These are phyloP conservation scores for Candida boleticola DNA, from an alignment of 805 yeast species.

Conservation along the genomic window DNA sequence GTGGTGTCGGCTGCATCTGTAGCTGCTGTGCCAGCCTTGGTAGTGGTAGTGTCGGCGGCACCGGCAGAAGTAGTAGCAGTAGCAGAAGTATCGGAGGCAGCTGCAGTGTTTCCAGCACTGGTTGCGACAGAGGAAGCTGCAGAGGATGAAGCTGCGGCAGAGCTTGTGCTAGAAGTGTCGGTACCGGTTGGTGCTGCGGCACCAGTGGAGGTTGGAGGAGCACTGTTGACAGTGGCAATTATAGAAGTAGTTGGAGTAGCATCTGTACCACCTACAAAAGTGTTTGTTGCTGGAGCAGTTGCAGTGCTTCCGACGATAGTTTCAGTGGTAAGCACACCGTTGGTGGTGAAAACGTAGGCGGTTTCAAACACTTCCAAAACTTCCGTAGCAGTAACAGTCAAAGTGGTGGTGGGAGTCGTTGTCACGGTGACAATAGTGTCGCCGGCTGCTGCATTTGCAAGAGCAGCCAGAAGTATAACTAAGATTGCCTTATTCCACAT, in stretches of 20 bases:
- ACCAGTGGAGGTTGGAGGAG: slow-evolving; percentile 4
- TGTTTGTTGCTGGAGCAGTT: slow-evolving; percentile 6
- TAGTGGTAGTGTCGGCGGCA: neutral
- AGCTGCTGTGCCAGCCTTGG: neutral
- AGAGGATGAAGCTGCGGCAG: slow-evolving; percentile 4
- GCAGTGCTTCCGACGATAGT: slow-evolving; percentile 16
- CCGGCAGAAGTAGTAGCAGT: neutral
- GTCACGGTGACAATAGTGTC: slow-evolving; percentile 26
- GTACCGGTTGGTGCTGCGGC: neutral
- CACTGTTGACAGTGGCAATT: slow-evolving; percentile 5
- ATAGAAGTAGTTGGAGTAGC: slow-evolving; percentile 9
- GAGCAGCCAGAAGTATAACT: slow-evolving; percentile 7
- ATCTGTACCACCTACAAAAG: neutral
- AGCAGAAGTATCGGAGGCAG: slow-evolving; percentile 7
- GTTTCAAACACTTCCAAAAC: slow-evolving; percentile 26
- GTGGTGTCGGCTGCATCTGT: neutral
- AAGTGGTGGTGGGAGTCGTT: slow-evolving; percentile 28
- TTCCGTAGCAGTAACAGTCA: slow-evolving; percentile 26
- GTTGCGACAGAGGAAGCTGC: slow-evolving; percentile 8
- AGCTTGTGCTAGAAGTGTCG: neutral
- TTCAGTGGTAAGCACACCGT: slow-evolving; percentile 30
- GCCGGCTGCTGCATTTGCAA: slow-evolving; percentile 11
- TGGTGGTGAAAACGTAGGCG: slow-evolving; percentile 29
- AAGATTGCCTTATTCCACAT: neutral
- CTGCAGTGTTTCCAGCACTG: slow-evolving; percentile 6